These are phyloP conservation scores for Mycena venus DNA, from an alignment of 768 basidiomycete species.

Conservation along the genomic window DNA sequence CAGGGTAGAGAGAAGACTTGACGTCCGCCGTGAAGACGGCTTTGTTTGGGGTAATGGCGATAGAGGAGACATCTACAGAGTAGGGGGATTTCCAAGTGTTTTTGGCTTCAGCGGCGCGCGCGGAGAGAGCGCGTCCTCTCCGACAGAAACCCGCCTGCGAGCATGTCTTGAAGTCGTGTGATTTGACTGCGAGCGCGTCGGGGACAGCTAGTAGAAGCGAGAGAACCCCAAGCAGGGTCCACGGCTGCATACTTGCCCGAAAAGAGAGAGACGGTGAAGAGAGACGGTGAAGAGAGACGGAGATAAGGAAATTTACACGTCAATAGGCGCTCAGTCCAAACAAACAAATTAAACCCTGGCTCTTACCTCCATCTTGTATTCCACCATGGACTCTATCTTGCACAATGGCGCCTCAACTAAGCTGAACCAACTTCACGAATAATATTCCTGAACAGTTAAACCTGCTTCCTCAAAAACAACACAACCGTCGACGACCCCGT, in stretches of 20 bases:
- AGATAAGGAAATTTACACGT: constrained; percentile 18
- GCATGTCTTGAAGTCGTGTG: constrained; percentile 94
- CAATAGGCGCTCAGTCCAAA: constrained; percentile 2
- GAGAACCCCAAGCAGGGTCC: constrained; percentile 49
- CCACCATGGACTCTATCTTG: not conserved
- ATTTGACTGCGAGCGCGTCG: constrained; percentile 72
- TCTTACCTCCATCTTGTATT: too few species aligned
- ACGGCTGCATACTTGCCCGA: constrained; percentile 26
- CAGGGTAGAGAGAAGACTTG: constrained; percentile 85
- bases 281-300: not conserved
- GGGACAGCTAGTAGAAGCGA: constrained; percentile 50
- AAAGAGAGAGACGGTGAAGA: not conserved
- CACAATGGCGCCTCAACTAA: too few species aligned
- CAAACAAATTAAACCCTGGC: too few species aligned
- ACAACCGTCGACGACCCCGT: too few species aligned
- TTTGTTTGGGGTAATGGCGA: constrained; percentile 64
- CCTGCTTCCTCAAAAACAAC: too few species aligned
- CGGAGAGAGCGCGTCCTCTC: constrained; percentile 83
- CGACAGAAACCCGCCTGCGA: constrained; percentile 96
- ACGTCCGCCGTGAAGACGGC: constrained; percentile 83
- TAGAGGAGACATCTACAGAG: constrained; percentile 71
- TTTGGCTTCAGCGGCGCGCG: constrained; percentile 71
- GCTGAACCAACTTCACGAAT: too few species aligned
- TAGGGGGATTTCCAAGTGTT: constrained; percentile 90
- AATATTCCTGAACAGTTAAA: too few species aligned